Base-by-base conservation (phyloP, 768 basidiomycete genomes). In the Russula ochroleuca region DNA sequence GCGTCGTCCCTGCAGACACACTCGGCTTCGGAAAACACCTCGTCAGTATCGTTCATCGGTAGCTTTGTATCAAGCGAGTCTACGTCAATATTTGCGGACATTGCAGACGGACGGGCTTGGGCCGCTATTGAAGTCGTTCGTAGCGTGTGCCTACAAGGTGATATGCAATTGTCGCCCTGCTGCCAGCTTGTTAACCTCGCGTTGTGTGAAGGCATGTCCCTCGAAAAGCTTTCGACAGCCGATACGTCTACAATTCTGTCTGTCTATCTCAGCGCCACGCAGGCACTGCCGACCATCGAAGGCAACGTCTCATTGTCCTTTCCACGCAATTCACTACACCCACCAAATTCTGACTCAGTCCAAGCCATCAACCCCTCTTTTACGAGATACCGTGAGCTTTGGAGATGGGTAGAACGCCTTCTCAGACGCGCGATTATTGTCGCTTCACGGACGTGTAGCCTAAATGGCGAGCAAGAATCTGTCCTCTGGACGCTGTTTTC, bases 351-450 rank as follows among this genome's bases (percentile, higher is more conserved):
- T 67, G 56, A 71, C 57, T 62, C 71, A 35, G 76, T 76, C 6
- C 78, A 74, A 65, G 70, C 76, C n/a, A 79, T 79, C 59, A 79
- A 79, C 49, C 75, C 81, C 2, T 78, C 85, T 5, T 93, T 93
- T 69, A 72, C 76, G 4, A 81, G 81, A 51, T 85, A 89, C 60
- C 87, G 88, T 8, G 94, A 98, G 69, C 79, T 95, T 11, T 94
- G 92, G 80, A 80, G 93, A 55, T 94, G 91, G 90, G 78, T 83
- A 3, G 92, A 96, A 69, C 80, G 85, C 21, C 79, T 92, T 25
- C 76, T 94, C n/a, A 89, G 90, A 78, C 83, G 94, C n/a, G 86
- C 85, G 2, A 80, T 90, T 48, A 76, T 90, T 1, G 73, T 93
- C 0, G 81, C 85, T 17, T 77, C 90, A 3, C 79, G 80, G 15